Percentiles rank a stretch among this genome's conserved stretches.
phyloP scores from a whole-genome alignment of 2,329 filamentous ascomycete species.

The Colletotrichum sp. region DNA sequence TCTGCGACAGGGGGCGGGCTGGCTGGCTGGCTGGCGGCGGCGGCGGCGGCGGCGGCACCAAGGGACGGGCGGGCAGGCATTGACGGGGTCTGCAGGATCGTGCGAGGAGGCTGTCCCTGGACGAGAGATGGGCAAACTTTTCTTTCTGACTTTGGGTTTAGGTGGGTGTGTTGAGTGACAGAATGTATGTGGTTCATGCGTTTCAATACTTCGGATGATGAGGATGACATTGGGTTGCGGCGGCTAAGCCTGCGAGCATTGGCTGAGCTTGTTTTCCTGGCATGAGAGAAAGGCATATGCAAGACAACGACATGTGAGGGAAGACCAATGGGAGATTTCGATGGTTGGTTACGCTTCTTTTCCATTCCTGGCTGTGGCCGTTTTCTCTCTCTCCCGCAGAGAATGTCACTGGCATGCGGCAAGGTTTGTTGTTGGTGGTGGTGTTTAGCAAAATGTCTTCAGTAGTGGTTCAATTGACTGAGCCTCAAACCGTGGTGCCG shows the following conservation, averaged over 20 bases:
- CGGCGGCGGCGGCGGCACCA: neutral
- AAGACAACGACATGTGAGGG: neutral
- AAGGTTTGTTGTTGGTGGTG: neutral
- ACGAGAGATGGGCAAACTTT: constrained; percentile 7
- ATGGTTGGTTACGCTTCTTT: neutral
- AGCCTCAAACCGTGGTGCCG: constrained; percentile 19
- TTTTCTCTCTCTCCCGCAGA: neutral
- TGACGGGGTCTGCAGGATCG: neutral
- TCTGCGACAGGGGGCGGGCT: constrained; percentile 4
- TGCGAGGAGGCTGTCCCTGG: neutral
- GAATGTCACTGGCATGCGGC: neutral
- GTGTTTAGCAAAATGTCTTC: neutral
- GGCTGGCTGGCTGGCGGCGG: neutral
- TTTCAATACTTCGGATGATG: constrained; percentile 18
- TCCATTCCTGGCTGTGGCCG: neutral
- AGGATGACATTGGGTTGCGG: neutral
- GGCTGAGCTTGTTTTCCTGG: neutral
- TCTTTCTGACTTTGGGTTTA: neutral
- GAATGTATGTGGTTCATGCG: neutral
- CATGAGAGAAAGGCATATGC: neutral
- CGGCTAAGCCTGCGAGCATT: neutral
- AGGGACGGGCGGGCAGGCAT: neutral
- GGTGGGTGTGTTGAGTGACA: neutral
- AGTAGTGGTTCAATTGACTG: constrained; percentile 5
- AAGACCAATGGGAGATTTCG: neutral